These are phyloP conservation scores for Rhizopogon roseolus DNA, from an alignment of 768 basidiomycete genomes.

Conservation along the genomic window DNA sequence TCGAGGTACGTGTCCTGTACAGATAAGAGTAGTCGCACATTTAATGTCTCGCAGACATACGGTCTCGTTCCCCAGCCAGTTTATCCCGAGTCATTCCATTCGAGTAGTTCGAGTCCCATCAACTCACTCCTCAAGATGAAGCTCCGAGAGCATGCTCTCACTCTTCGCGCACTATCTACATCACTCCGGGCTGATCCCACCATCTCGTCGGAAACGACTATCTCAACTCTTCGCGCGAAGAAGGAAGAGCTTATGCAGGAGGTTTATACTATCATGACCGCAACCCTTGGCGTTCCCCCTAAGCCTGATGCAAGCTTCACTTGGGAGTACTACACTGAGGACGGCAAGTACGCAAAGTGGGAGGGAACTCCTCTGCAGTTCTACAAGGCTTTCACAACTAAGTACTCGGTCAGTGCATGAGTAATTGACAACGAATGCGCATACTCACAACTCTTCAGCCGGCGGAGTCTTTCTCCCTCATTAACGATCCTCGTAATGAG, in stretches of 20 bases:
- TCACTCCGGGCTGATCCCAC: slow-evolving; percentile 43
- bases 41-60: slow-evolving; percentile 49
- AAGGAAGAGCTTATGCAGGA: slow-evolving; percentile 86
- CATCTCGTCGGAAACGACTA: slow-evolving; percentile 42
- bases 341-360: slow-evolving; percentile 72
- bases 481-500: slow-evolving; percentile 89
- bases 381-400: slow-evolving; percentile 59
- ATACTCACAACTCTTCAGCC: slow-evolving; percentile 34
- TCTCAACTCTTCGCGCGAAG: slow-evolving; percentile 62
- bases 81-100: slow-evolving; percentile 84
- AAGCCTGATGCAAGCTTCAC: slow-evolving; percentile 63
- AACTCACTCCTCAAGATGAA: slow-evolving; percentile 83
- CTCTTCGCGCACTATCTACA: slow-evolving; percentile 61
- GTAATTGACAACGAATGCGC: neutral
- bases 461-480: slow-evolving; percentile 81
- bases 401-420: slow-evolving; percentile 43
- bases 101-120: slow-evolving; percentile 65
- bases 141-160: slow-evolving; percentile 85
- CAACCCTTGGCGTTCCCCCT: slow-evolving; percentile 85
- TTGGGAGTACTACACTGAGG: slow-evolving; percentile 87
- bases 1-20: slow-evolving; percentile 40
- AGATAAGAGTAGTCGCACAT: neutral
- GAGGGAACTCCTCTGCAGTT: slow-evolving; percentile 80
- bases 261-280: slow-evolving; percentile 77
- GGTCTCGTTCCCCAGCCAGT: slow-evolving; percentile 82